Conservation (phyloP, 2,329 filamentous ascomycete genomes). For the Neofusicoccum ribis region DNA sequence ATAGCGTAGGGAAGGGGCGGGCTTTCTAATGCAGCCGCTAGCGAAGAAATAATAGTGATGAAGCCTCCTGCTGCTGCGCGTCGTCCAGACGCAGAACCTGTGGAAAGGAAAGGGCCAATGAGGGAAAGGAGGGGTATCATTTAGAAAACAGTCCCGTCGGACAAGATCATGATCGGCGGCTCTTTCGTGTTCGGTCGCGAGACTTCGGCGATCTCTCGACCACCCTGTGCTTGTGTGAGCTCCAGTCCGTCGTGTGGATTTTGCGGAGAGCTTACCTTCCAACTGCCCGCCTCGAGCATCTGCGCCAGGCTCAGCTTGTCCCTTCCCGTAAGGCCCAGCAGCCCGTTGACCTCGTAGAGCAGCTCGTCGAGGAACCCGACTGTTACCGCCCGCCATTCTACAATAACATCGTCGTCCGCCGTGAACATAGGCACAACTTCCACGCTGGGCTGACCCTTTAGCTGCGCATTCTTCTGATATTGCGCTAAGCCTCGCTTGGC, state of each 20-base stretch:
- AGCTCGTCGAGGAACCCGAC: constrained; percentile 74
- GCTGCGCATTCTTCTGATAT: constrained; percentile 69
- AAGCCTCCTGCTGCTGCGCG: constrained; percentile 16
- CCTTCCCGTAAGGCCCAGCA: constrained; percentile 67
- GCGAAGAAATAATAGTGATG: neutral
- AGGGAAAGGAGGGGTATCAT: constrained; percentile 37
- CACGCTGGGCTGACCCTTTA: constrained; percentile 69
- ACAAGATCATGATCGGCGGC: constrained; percentile 92
- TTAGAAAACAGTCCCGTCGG: constrained; percentile 94
- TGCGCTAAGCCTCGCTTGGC: constrained; percentile 68
- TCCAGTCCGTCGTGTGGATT: neutral
- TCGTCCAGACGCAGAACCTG: constrained; percentile 1
- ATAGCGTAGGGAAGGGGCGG: neutral
- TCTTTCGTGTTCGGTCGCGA: constrained; percentile 95
- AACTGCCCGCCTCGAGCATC: constrained; percentile 91
- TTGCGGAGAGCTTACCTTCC: constrained; percentile 72
- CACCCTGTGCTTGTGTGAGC: constrained; percentile 60
- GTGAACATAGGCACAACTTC: constrained; percentile 74
- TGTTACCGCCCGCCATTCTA: constrained; percentile 76
- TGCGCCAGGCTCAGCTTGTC: constrained; percentile 78
- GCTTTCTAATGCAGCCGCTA: constrained; percentile 1
- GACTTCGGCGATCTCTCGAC: constrained; percentile 92
- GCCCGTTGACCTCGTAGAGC: constrained; percentile 66
- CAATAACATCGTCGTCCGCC: constrained; percentile 73
- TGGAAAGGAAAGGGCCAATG: constrained; percentile 15